These are phyloP conservation scores for Aquilaria sinensis DNA, from an alignment of 345 rosid species.

Conservation along the genomic window DNA sequence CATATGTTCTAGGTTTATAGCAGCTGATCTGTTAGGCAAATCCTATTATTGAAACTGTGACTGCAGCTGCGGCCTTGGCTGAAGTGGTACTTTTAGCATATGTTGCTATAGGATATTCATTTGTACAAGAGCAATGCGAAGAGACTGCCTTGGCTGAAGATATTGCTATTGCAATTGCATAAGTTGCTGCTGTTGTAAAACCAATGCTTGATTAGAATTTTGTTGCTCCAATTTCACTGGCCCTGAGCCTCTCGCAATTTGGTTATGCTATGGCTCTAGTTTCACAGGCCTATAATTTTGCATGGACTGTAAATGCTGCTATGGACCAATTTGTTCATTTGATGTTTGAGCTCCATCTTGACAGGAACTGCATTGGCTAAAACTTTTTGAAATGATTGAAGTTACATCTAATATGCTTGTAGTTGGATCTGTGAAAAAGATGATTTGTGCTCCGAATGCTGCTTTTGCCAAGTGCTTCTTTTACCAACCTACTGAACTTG, in stretches of 20 bases:
- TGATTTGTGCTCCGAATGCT: constrained; percentile 56
- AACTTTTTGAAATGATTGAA: constrained; percentile 45
- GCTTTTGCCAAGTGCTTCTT: constrained; percentile 50
- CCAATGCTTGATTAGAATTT: constrained; percentile 42
- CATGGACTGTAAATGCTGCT: constrained; percentile 39
- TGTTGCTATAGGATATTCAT: constrained; percentile 50
- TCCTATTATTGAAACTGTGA: constrained; percentile 58
- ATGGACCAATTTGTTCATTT: constrained; percentile 47
- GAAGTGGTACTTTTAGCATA: constrained; percentile 48
- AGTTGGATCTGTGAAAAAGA: constrained; percentile 37
- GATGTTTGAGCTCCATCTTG: constrained; percentile 55
- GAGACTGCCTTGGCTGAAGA: constrained; percentile 60
- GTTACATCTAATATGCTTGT: constrained; percentile 45
- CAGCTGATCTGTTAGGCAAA: constrained; percentile 45
- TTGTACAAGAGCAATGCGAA: constrained; percentile 53
- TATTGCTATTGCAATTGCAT: constrained; percentile 51
- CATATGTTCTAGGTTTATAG: constrained; percentile 67
- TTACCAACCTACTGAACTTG: constrained; percentile 37
- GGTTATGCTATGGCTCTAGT: constrained; percentile 48
- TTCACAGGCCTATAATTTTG: constrained; percentile 46
- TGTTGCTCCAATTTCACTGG: constrained; percentile 51
- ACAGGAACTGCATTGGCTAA: constrained; percentile 40
- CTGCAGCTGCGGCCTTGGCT: constrained; percentile 40
- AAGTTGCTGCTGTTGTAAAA: constrained; percentile 21
- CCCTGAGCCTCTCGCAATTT: constrained; percentile 34